Percentiles rank a stretch among this genome's conserved stretches.
Conservation (phyloP, 129 eudicot species). For the Tanacetum coccineum region DNA sequence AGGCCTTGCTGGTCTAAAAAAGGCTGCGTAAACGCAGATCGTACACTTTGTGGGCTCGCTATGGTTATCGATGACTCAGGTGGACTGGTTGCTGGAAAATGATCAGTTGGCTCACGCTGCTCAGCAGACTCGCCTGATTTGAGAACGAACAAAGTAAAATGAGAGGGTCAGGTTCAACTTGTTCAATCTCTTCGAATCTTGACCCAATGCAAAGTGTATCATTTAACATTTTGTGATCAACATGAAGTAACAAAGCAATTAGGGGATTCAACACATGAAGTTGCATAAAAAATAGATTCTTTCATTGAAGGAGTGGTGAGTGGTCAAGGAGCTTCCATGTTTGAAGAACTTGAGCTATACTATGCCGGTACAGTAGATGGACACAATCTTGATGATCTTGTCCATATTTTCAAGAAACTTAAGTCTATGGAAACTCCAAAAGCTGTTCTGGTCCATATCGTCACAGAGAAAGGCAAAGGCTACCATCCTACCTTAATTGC, state of each 20-base stretch:
- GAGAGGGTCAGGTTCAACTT: too few species aligned
- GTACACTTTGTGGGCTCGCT: constrained; percentile 42
- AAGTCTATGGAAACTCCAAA: too few species aligned
- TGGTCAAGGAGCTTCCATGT: constrained; percentile 30
- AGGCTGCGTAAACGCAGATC: constrained; percentile 6
- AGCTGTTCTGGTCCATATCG: too few species aligned
- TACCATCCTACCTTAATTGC: constrained; percentile 64
- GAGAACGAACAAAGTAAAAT: constrained; percentile 50
- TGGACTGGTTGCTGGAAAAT: not conserved
- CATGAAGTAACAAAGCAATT: constrained; percentile 45
- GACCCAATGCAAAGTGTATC: too few species aligned
- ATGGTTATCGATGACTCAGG: constrained; percentile 43
- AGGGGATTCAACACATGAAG: constrained; percentile 40
- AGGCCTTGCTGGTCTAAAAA: not conserved
- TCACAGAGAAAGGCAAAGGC: constrained; percentile 84
- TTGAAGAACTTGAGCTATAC: constrained; percentile 58
- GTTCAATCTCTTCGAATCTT: too few species aligned
- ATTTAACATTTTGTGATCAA: not conserved
- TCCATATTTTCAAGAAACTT: constrained; percentile 38
- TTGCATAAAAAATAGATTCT: constrained; percentile 42
- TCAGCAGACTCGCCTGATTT: too few species aligned
- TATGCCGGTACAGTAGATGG: constrained; percentile 72
- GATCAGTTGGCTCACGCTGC: constrained; percentile 18
- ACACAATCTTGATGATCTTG: constrained; percentile 55
- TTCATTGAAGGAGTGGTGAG: constrained; percentile 31